Base-by-base conservation (phyloP, 768 basidiomycete genomes). In the Podaxis sp. region DNA sequence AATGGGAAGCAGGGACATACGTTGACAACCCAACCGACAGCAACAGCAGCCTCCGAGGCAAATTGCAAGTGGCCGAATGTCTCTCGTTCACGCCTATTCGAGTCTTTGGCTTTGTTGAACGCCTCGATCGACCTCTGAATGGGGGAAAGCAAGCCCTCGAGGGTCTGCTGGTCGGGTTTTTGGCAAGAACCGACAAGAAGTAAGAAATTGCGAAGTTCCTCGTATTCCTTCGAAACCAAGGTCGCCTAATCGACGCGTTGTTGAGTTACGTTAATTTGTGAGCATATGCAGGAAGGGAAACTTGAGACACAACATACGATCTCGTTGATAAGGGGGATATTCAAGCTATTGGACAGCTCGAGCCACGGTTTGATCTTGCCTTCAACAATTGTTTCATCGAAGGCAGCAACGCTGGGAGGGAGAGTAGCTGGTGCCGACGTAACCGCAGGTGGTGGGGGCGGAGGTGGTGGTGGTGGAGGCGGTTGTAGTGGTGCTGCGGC, bases 11-110 rank as follows among this genome's bases (percentile, higher is more conserved):
- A 22, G 11, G 24, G 15, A 79, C 93, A 73, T 68, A 96, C 96
- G 55, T 85, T 79, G 36, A 87, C 82, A 47, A 98, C 86, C 97
- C 97, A 99, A 24, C 89, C 96, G 64, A 93, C 86, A 19, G 82
- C 85, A 4, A 90, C 82, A 0, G 85, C 88, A 19, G 91, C 93
- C 69, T 96, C 95, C 2, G 88, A 85, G n/a, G 97, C 79, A 25
- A 87, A 84, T 33, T 85, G 87, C 25, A 98, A 78, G 70, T 96
- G 93, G 47, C 84, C 86, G 67, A 84, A 86, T 88, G 91, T 95
- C 51, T 94, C 90, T 59, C 90, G 81, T 58, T 91, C 89, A 71
- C 88, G 85, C 65, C 91, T 77, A 64, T 88, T 88, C 38, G 86
- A 85, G 64, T 96, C 94, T 76, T 94, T 94, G 65, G 89, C 79